Evolutionary conservation across 371 early-diverging fungal genomes (phyloP).

Genomic region (Nosema muscidifuracis): DNA sequence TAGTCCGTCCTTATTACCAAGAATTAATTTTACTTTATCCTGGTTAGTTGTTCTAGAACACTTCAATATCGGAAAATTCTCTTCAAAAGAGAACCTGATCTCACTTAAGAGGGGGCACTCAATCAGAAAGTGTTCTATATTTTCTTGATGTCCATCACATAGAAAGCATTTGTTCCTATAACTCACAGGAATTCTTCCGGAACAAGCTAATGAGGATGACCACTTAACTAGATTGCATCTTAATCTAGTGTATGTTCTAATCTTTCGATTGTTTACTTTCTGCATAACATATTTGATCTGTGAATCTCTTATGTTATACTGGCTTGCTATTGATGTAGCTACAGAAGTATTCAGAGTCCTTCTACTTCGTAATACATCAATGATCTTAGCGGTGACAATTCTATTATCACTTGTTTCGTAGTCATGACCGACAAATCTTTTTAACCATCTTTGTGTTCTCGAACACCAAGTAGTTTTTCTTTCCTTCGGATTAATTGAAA

Average conservation of each 20-base stretch:
- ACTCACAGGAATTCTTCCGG: not conserved
- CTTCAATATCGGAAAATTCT: no score
- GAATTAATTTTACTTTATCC: no score
- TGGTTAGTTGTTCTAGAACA: no score
- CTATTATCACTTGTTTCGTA: not conserved
- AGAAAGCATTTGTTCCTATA: not conserved
- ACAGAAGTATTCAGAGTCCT: not conserved
- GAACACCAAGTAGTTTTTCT: not conserved
- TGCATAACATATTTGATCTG: slow-evolving; percentile 4
- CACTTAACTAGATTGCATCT: slow-evolving; percentile 5
- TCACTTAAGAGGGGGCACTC: no score
- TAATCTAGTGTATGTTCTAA: slow-evolving; percentile 1
- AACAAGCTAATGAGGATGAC: not conserved
- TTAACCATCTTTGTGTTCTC: slow-evolving; percentile 9
- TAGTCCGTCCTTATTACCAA: no score
- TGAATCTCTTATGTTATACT: not conserved
- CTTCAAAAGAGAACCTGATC: no score
- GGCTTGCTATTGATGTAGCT: not conserved
- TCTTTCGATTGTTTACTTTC: slow-evolving; percentile 4
- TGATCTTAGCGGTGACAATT: not conserved
- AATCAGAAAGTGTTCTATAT: not conserved
- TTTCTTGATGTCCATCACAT: not conserved
- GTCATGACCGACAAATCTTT: slow-evolving; percentile 13
- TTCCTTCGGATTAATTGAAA: slow-evolving; percentile 1
- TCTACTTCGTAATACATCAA: slow-evolving; percentile 4